Base-by-base conservation (phyloP, 306 rosid species). In the Quercus rubra region DNA sequence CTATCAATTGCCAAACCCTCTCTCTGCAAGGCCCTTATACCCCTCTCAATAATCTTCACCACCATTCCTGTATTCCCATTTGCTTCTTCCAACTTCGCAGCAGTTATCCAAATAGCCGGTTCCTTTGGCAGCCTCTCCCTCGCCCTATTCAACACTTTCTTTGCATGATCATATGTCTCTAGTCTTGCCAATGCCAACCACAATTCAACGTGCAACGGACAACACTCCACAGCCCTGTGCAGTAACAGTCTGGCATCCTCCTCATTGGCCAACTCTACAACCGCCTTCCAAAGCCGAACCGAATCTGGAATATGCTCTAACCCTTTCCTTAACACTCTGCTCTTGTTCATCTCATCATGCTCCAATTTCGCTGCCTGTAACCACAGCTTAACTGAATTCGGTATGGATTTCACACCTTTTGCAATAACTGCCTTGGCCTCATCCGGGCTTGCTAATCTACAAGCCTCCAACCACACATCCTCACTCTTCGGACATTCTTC, bases 81-180 rank as follows among this genome's bases (percentile, higher is more conserved):
- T 79, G 98, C 98, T 86, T 93, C 98, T 79, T 93, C 98, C 84
- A 93, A 88, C 85, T 93, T 93, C 13, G 97, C 96, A 6, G 98
- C 98, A 0, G 97, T 93, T 71, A 92, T 92, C 96, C 97, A 93
- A 68, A 94, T 91, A 25, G 98, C 91, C 0, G 94, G 98, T 84
- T 94, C 98, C 80, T 94, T 92, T 1, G 97, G 28, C 69, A 94
- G 88, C 87, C 85, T 92, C 84, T 85, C 92, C 78, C 98, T 88
- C 4, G 96, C 97, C 82, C 82, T 90, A 80, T 94, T 94, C 27
- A 94, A 93, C 56, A 92, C 98, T 87, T 84, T 94, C 88, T 77
- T 89, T 1, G 97, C 97, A 85, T 76, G 89, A 27, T 94, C 98
- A 70, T 93, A 93, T 55, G 91, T 91, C 71, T 93, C 98, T 90